Conservation (phyloP, 305 asterid genomes). For the Withania somnifera region DNA sequence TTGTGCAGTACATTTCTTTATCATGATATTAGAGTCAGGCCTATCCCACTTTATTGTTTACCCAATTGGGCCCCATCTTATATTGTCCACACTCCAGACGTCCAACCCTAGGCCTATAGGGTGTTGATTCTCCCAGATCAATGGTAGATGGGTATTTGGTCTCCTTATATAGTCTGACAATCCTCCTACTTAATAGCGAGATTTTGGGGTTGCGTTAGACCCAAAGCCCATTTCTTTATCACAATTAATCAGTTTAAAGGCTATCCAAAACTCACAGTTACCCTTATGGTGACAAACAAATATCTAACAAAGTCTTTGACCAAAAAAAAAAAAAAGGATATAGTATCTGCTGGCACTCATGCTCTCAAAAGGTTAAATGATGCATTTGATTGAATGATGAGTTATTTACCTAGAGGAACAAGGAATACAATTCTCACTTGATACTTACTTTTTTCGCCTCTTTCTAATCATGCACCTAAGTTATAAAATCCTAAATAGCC, state of each 20-base stretch:
- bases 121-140: background rate
- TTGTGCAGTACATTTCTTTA: background rate
- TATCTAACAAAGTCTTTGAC: background rate
- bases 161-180: background rate
- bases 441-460: too few relatives aligned
- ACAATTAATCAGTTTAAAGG: background rate
- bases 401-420: too few relatives aligned
- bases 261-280: background rate
- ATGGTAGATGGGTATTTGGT: background rate
- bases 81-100: background rate
- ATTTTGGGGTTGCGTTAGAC: background rate
- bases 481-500: too few relatives aligned
- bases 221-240: background rate
- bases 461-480: too few relatives aligned
- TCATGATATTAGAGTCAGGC: background rate
- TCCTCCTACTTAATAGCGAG: background rate
- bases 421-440: too few relatives aligned
- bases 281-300: background rate
- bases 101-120: background rate
- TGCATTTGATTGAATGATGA: too few relatives aligned
- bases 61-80: too few relatives aligned
- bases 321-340: too few relatives aligned
- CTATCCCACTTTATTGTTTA: background rate
- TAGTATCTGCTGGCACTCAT: too few relatives aligned
- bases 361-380: too few relatives aligned